A percentile compares a stretch with the other conserved stretches of the same genome.
These are phyloP conservation scores for Athelia sp. DNA, from an alignment of 1,284 basidiomycete species.

Conservation along the genomic window DNA sequence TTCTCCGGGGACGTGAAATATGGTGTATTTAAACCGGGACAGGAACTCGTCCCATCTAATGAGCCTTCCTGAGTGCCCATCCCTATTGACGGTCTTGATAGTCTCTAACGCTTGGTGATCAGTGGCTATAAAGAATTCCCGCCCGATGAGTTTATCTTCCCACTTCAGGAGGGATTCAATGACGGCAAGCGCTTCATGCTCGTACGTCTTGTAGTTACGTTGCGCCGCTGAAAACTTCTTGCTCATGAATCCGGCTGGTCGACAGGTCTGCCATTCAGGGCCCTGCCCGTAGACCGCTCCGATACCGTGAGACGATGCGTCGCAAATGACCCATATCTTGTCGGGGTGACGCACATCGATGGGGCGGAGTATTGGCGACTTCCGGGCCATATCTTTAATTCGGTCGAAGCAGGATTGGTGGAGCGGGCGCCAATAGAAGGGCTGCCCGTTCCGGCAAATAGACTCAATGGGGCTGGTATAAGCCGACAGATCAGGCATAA, in stretches of 20 bases:
- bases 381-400: too few relatives aligned
- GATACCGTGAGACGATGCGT: constrained; percentile 19
- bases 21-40: constrained; percentile 22
- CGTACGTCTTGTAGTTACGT: constrained; percentile 32
- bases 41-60: constrained; percentile 9
- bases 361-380: constrained; percentile 5
- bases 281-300: too few relatives aligned
- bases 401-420: too few relatives aligned
- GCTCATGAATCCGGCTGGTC: constrained; percentile 28
- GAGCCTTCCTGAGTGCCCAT: constrained; percentile 2
- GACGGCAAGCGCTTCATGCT: constrained; percentile 30
- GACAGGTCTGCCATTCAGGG: constrained; percentile 21
- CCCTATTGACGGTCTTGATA: background rate
- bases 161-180: constrained; percentile 29
- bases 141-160: too few relatives aligned
- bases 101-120: constrained; percentile 28
- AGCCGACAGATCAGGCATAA: constrained; percentile 29
- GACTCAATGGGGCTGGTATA: constrained; percentile 21
- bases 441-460: too few relatives aligned
- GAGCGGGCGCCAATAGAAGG: constrained; percentile 16
- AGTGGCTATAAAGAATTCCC: constrained; percentile 24
- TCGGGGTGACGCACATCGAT: constrained; percentile 1
- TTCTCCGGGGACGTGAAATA: constrained; percentile 22
- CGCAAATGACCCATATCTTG: constrained; percentile 12
- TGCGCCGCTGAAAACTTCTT: constrained; percentile 31